Conservation (phyloP, 1,139 yeast species). For the Zygosaccharomyces pseudobailii region DNA sequence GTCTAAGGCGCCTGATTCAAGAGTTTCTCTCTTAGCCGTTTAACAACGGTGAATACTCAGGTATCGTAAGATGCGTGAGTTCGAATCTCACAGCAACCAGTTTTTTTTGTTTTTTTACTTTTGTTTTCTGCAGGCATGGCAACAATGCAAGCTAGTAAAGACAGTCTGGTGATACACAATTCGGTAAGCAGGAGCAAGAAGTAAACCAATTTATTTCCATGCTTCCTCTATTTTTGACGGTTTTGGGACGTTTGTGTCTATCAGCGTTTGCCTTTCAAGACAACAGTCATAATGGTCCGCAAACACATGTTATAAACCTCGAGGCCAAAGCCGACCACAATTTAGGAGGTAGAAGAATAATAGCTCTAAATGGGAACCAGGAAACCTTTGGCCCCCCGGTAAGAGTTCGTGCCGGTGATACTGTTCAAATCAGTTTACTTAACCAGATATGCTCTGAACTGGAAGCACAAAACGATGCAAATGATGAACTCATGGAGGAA, state of each 20-base stretch:
- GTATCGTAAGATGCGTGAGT: slow-evolving; percentile 29
- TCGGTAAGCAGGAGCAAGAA: neutral
- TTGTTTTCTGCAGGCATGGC: neutral
- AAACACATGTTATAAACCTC: slow-evolving; percentile 13
- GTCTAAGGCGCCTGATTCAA: slow-evolving; percentile 32
- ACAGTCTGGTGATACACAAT: neutral
- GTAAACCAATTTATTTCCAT: neutral
- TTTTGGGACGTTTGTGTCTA: neutral
- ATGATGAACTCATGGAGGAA: slow-evolving; percentile 15
- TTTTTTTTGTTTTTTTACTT: slow-evolving; percentile 9
- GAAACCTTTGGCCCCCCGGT: slow-evolving; percentile 25
- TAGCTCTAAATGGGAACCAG: slow-evolving; percentile 20
- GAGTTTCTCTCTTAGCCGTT: slow-evolving; percentile 17
- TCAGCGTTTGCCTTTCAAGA: neutral
- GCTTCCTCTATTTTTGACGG: neutral
- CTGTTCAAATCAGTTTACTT: slow-evolving; percentile 16
- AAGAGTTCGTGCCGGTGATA: slow-evolving; percentile 23
- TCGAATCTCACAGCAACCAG: slow-evolving; percentile 30
- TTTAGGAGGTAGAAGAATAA: slow-evolving; percentile 17
- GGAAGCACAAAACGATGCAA: slow-evolving; percentile 6
- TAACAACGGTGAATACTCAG: slow-evolving; percentile 20
- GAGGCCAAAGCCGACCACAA: slow-evolving; percentile 12
- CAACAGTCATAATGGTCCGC: neutral
- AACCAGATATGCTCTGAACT: slow-evolving; percentile 21
- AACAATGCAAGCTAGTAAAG: neutral